A percentile compares a stretch with the other conserved stretches of the same genome.
phyloP scores from a whole-genome alignment of 305 asterid species.

The Rubia peregrina region DNA sequence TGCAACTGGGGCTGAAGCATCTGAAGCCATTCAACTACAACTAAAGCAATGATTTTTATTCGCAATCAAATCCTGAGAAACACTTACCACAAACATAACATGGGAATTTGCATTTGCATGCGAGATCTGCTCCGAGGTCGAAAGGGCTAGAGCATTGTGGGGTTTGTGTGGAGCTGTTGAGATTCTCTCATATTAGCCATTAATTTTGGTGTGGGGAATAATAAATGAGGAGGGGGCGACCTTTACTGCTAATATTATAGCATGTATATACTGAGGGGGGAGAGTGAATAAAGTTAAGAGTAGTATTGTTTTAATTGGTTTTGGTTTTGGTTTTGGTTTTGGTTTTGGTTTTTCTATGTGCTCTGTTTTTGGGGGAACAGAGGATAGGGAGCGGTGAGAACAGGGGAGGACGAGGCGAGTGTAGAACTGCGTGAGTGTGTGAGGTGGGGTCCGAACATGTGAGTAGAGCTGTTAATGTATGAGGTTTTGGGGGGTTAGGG shows the following conservation, averaged over 20 bases:
- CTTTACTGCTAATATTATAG: not conserved
- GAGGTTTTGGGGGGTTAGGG: conserved; percentile 12
- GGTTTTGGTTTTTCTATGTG: conserved; percentile 20
- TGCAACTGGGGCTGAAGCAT: conserved; percentile 13
- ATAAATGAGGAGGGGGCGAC: conserved; percentile 18
- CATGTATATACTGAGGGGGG: too few species aligned
- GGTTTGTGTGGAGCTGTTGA: conserved; percentile 20
- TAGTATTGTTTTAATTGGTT: too few species aligned
- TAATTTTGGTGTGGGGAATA: conserved; percentile 11
- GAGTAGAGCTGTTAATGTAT: conserved; percentile 10
- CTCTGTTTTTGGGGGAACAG: conserved; percentile 47
- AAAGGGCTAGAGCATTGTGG: conserved; percentile 29
- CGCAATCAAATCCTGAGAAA: conserved; percentile 8
- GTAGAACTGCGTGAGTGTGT: not conserved
- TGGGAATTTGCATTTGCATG: conserved; percentile 17
- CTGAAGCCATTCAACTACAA: conserved; percentile 42
- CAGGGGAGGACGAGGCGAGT: conserved; percentile 20
- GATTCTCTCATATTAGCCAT: conserved; percentile 35
- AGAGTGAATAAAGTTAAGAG: not conserved
- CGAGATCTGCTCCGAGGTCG: conserved; percentile 53
- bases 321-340: conserved; percentile 6
- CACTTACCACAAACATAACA: conserved; percentile 19
- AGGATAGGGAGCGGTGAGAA: conserved; percentile 31
- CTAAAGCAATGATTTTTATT: conserved; percentile 9
- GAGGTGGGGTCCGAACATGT: conserved; percentile 12